These are phyloP conservation scores for Boletus pseudo-olivaceus DNA, from an alignment of 768 basidiomycete species.

Conservation along the genomic window DNA sequence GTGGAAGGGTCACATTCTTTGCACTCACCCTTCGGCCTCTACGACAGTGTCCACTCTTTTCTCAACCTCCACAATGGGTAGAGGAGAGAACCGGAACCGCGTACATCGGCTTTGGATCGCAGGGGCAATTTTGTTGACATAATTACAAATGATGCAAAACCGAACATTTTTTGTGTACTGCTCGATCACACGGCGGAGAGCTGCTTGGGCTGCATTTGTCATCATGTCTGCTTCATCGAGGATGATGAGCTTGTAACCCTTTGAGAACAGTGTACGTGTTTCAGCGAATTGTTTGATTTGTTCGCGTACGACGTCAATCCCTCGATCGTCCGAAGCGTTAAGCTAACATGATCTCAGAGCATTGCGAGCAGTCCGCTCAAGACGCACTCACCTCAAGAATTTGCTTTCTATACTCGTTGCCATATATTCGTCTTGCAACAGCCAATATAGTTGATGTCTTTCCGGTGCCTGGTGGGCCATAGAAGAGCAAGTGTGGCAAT, in stretches of 20 bases:
- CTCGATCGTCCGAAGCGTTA: conserved; percentile 97
- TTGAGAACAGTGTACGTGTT: conserved; percentile 86
- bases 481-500: conserved; percentile 92
- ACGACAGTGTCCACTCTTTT: conserved; percentile 76
- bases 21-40: conserved; percentile 72
- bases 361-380: not conserved
- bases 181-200: conserved; percentile 94
- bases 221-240: conserved; percentile 99
- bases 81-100: conserved; percentile 92
- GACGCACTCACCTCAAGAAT: conserved; percentile 74
- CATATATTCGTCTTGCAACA: conserved; percentile 93
- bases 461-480: conserved; percentile 97
- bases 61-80: conserved; percentile 83
- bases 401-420: conserved; percentile 79
- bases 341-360: conserved; percentile 48
- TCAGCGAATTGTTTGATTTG: conserved; percentile 99
- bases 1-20: not conserved
- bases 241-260: conserved; percentile 96
- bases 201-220: conserved; percentile 96
- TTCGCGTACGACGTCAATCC: conserved; percentile 97
- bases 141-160: conserved; percentile 99
- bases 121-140: conserved; percentile 98
- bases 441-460: conserved; percentile 98
- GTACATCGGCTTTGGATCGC: conserved; percentile 99
- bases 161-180: conserved; percentile 98